These are phyloP conservation scores for Colletotrichum destructivum DNA, from an alignment of 2,329 filamentous ascomycete genomes.

Conservation along the genomic window DNA sequence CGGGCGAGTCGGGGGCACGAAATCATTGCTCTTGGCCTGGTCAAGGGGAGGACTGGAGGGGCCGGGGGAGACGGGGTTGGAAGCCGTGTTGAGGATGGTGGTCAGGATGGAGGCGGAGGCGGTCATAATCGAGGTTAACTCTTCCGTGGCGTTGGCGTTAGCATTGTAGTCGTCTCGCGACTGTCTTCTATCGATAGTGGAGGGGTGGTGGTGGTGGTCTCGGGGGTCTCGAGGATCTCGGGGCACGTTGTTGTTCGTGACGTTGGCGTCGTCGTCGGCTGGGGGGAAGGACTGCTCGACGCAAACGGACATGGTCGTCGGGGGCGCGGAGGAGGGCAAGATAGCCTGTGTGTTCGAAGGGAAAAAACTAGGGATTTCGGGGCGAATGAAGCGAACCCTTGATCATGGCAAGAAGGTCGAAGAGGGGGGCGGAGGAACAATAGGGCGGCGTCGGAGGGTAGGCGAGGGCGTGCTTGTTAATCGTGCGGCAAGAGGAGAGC, in stretches of 20 bases:
- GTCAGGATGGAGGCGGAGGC: slow-evolving; percentile 56
- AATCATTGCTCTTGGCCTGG: slow-evolving; percentile 62
- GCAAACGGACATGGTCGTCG: slow-evolving; percentile 41
- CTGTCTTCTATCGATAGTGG: slow-evolving; percentile 37
- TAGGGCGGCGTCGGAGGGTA: slow-evolving; percentile 1
- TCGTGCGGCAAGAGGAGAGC: slow-evolving; percentile 18
- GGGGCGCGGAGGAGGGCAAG: neutral
- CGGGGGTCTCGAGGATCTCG: slow-evolving; percentile 7
- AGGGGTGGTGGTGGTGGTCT: slow-evolving; percentile 19
- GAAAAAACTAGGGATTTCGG: slow-evolving; percentile 30
- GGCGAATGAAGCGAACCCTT: slow-evolving; percentile 20
- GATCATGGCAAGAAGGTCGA: slow-evolving; percentile 36
- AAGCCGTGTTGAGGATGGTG: slow-evolving; percentile 57
- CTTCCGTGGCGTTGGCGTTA: slow-evolving; percentile 43
- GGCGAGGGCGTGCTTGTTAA: slow-evolving; percentile 33
- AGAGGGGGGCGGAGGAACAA: neutral
- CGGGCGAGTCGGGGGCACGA: slow-evolving; percentile 66
- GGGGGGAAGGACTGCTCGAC: slow-evolving; percentile 34
- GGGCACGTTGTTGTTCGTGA: slow-evolving; percentile 30
- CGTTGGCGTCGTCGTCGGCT: slow-evolving; percentile 39
- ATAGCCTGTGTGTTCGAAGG: slow-evolving; percentile 16
- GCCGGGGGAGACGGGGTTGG: slow-evolving; percentile 70
- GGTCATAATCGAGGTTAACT: slow-evolving; percentile 55
- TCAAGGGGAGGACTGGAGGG: slow-evolving; percentile 67
- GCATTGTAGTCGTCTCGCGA: slow-evolving; percentile 43